phyloP scores from a whole-genome alignment of 352 stramenopile species.

The Globisporangium takayamanum region DNA sequence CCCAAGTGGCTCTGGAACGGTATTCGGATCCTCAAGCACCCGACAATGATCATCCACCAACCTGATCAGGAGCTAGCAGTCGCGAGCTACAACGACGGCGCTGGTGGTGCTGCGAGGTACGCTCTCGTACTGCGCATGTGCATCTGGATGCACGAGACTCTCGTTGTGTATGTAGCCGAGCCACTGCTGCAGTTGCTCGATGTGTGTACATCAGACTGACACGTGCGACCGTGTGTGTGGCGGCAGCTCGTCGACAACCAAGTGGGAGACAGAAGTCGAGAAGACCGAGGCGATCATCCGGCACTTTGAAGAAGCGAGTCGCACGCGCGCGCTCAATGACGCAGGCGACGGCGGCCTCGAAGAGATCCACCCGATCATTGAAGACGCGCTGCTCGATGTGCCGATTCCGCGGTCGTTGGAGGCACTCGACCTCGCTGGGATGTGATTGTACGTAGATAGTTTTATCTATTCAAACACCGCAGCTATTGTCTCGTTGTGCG shows the following conservation, averaged over 20 bases:
- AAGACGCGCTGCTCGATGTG: constrained; percentile 62
- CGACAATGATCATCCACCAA: constrained; percentile 84
- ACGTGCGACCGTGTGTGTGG: background rate
- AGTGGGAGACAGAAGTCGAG: constrained; percentile 76
- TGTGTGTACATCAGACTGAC: background rate
- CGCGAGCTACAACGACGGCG: constrained; percentile 26
- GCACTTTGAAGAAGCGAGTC: constrained; percentile 73
- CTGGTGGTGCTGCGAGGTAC: constrained; percentile 21
- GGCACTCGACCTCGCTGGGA: constrained; percentile 66
- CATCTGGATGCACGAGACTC: no score
- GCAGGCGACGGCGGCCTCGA: constrained; percentile 37
- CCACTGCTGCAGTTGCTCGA: no score
- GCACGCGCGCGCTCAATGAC: constrained; percentile 52
- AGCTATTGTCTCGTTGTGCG: background rate
- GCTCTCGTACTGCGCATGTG: background rate
- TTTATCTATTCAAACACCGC: background rate
- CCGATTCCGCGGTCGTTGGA: constrained; percentile 70
- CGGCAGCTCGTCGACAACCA: constrained; percentile 32
- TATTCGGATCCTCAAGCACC: constrained; percentile 74
- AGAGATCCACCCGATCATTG: constrained; percentile 43
- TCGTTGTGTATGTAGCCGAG: no score
- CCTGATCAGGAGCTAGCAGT: constrained; percentile 49
- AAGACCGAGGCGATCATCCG: constrained; percentile 79
- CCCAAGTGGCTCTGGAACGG: constrained; percentile 85
- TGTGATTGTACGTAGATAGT: constrained; percentile 21